Conservation (phyloP, 768 basidiomycete species). For the Phaeotremella fagi region DNA sequence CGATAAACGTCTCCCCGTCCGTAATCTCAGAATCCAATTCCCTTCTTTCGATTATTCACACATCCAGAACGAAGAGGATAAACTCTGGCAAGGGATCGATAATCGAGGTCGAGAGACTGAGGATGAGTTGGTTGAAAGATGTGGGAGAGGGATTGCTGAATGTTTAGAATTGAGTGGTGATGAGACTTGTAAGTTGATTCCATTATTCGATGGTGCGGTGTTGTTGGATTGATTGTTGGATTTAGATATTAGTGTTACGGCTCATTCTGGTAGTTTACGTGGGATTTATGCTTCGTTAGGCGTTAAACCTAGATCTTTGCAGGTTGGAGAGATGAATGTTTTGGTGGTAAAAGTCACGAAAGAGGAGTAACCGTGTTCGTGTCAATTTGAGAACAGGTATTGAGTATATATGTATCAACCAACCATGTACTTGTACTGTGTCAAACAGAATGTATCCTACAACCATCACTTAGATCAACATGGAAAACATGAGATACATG, state of each 20-base stretch:
- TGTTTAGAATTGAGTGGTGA: conserved; percentile 8
- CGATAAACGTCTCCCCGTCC: conserved; percentile 9
- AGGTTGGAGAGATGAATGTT: conserved; percentile 31
- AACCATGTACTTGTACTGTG: too few relatives aligned
- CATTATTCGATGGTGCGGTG: not conserved
- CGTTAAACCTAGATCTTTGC: conserved; percentile 5
- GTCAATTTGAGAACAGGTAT: too few relatives aligned
- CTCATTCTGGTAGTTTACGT: conserved; percentile 25
- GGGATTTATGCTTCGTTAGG: conserved; percentile 21
- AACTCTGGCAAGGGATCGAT: conserved; percentile 10
- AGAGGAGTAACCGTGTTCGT: too few relatives aligned
- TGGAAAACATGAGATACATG: too few relatives aligned
- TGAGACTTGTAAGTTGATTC: conserved; percentile 16
- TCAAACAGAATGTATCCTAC: too few relatives aligned
- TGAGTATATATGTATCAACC: too few relatives aligned
- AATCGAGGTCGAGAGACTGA: conserved; percentile 21
- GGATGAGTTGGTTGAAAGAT: conserved; percentile 19
- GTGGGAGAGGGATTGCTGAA: conserved; percentile 17
- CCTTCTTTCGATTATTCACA: conserved; percentile 17
- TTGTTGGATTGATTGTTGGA: not conserved
- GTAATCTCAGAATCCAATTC: conserved; percentile 10
- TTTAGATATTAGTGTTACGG: conserved; percentile 26
- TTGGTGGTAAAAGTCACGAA: conserved; percentile 26
- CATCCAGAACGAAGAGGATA: conserved; percentile 13
- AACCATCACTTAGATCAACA: too few relatives aligned